Evolutionary conservation across 441 rosid species (phyloP).

Genomic region (Croton laevigatus): DNA sequence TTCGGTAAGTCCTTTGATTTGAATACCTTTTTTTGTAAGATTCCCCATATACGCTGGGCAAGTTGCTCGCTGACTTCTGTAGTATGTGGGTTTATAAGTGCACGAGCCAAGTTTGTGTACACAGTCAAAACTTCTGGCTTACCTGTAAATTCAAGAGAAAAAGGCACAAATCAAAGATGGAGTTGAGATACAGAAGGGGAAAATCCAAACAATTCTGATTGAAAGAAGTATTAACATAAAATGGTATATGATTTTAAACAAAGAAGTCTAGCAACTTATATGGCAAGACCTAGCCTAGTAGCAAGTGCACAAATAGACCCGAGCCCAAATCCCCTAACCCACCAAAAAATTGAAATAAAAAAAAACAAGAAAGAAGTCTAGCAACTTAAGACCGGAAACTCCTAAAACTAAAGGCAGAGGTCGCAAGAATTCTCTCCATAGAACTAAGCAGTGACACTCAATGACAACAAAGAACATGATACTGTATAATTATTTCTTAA

Average conservation of each 20-base stretch:
- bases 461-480: neutral
- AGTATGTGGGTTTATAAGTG: slow-evolving; percentile 66
- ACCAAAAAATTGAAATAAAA: no score
- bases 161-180: neutral
- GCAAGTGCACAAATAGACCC: no score
- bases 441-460: no score
- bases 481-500: neutral
- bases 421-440: neutral
- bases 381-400: slow-evolving; percentile 1
- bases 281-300: no score
- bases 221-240: neutral
- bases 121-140: slow-evolving; percentile 79
- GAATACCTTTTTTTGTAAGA: slow-evolving; percentile 80
- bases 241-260: neutral
- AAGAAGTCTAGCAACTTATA: slow-evolving; percentile 2
- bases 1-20: slow-evolving; percentile 76
- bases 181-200: neutral
- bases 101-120: slow-evolving; percentile 70
- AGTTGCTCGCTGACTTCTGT: slow-evolving; percentile 85
- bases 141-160: slow-evolving; percentile 37
- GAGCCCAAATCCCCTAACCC: no score
- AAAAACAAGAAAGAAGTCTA: neutral
- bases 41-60: slow-evolving; percentile 87
- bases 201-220: no score
- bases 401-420: neutral